phyloP scores from a whole-genome alignment of 306 rosid species.

The Cucumis cinereus region DNA sequence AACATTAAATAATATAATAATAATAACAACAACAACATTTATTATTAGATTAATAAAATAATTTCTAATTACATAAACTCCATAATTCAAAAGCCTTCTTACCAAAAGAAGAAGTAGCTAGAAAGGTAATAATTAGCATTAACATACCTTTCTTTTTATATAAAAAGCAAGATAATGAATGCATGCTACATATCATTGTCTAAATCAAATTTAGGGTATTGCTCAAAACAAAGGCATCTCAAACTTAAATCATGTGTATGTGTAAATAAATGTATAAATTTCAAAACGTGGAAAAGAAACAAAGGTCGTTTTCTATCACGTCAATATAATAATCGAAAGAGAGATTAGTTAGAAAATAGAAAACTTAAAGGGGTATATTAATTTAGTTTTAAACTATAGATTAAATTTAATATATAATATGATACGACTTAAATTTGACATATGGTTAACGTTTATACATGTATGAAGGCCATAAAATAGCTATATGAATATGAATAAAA shows the following conservation, averaged over 20 bases:
- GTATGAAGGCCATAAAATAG: slow-evolving; percentile 1
- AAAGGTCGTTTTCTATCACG: slow-evolving; percentile 14
- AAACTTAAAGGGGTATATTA: not conserved
- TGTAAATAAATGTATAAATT: not conserved
- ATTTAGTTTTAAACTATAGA: not conserved
- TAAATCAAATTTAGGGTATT: not conserved
- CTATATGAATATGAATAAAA: not conserved
- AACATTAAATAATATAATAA: too few species aligned
- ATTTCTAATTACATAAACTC: too few species aligned
- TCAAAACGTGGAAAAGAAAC: slow-evolving; percentile 12
- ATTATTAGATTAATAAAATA: too few species aligned
- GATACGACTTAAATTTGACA: not conserved
- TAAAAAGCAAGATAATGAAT: not conserved
- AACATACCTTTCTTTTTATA: not conserved
- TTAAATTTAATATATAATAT: not conserved
- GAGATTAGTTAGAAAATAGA: not conserved
- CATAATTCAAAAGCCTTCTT: too few species aligned
- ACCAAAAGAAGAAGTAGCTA: not conserved
- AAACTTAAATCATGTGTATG: slow-evolving; percentile 6
- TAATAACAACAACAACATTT: too few species aligned
- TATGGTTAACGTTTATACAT: slow-evolving; percentile 18
- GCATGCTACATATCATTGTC: not conserved
- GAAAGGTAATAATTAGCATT: not conserved
- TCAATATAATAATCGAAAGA: not conserved
- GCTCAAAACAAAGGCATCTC: not conserved